Conservation (phyloP, 768 basidiomycete genomes). For the Tubosaeta sp. region DNA sequence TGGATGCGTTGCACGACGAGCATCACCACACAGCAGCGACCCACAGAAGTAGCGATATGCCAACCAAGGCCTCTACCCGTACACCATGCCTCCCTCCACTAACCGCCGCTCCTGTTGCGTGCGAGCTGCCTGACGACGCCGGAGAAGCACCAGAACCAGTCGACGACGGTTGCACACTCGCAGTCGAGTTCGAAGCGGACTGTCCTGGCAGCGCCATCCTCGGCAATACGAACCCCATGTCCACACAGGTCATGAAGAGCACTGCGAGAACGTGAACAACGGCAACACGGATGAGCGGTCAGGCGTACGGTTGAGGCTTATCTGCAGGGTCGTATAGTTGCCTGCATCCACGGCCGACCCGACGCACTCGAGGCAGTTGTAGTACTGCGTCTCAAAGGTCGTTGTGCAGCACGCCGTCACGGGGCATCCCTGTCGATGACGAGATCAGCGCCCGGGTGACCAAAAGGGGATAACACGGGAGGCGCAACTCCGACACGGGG, state of each 20-base stretch:
- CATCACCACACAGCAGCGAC: constrained; percentile 12
- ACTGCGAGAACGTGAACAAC: constrained; percentile 3
- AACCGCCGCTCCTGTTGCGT: constrained; percentile 1
- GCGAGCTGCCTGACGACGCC: not conserved
- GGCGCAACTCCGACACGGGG: constrained; percentile 7
- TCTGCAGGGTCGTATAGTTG: constrained; percentile 30
- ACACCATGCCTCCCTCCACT: not conserved
- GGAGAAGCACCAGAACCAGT: not conserved
- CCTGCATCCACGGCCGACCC: constrained; percentile 22
- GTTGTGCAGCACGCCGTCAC: constrained; percentile 36
- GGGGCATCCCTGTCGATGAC: constrained; percentile 24
- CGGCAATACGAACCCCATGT: constrained; percentile 22
- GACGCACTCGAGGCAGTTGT: constrained; percentile 40
- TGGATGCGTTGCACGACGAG: not conserved
- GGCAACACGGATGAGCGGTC: not conserved
- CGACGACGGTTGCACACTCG: not conserved
- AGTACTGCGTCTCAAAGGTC: constrained; percentile 37
- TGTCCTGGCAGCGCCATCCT: constrained; percentile 27
- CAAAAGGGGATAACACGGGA: not conserved
- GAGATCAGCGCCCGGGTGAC: not conserved
- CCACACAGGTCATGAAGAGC: constrained; percentile 23
- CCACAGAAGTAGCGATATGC: constrained; percentile 5
- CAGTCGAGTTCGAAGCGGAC: constrained; percentile 10
- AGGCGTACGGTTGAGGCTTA: constrained; percentile 34
- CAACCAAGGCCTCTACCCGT: not conserved